Conservation (phyloP, 139 green algal genomes). For the Tetradesmus obliquus region DNA sequence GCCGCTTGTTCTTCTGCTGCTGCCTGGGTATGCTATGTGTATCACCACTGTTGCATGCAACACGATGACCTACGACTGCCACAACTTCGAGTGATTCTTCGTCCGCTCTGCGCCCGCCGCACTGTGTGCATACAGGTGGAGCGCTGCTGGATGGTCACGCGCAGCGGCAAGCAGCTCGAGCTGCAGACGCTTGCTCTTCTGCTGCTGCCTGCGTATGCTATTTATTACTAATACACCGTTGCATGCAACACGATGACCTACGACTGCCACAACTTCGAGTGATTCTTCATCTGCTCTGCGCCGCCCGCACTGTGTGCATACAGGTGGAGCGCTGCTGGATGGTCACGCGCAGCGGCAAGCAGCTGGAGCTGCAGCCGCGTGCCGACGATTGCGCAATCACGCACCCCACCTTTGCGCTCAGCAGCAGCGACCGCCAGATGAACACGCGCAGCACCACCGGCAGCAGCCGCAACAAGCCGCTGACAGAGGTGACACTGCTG, state of each 20-base stretch:
- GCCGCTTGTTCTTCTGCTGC: conserved; percentile 30
- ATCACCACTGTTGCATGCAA: no score
- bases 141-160: conserved; percentile 77
- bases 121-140: conserved; percentile 68
- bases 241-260: no score
- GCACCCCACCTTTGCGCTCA: conserved; percentile 85
- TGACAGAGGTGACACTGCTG: conserved; percentile 69
- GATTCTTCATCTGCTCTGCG: no score
- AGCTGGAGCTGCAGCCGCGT: conserved; percentile 74
- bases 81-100: no score
- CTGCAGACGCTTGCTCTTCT: conserved; percentile 56
- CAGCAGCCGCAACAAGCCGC: conserved; percentile 31
- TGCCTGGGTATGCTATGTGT: no score
- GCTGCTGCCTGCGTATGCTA: no score
- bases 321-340: conserved; percentile 86
- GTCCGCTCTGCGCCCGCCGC: no score
- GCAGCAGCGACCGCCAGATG: conserved; percentile 72
- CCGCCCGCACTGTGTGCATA: no score
- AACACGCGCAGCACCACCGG: conserved; percentile 73
- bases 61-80: no score
- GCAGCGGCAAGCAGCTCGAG: conserved; percentile 67
- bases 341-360: conserved; percentile 64
- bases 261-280: no score
- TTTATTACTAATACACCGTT: no score
- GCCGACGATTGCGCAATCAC: conserved; percentile 61